Conservation (phyloP, 176 grass and related monocot species). For the Hyparrhenia diplandra region DNA sequence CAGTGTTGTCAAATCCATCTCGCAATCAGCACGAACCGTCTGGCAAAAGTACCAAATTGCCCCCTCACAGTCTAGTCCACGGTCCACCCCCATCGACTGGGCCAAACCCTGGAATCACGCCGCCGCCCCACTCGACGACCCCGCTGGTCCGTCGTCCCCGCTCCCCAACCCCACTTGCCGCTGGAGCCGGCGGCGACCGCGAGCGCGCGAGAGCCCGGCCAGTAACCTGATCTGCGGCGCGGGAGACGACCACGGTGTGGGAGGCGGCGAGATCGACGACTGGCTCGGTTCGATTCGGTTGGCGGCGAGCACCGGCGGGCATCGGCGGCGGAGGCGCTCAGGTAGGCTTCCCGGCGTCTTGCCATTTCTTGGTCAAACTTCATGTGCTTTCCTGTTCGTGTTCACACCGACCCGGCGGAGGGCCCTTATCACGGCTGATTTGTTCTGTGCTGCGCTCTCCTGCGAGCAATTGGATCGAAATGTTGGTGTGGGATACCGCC, state of each 20-base stretch:
- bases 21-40: not conserved
- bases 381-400: not conserved
- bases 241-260: not conserved
- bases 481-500: not conserved
- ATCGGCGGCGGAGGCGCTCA: not conserved
- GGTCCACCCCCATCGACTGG: not conserved
- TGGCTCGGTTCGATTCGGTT: not conserved
- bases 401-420: not conserved
- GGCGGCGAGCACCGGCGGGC: slow-evolving; percentile 3
- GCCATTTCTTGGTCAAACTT: not conserved
- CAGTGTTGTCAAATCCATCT: not conserved
- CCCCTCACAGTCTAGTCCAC: slow-evolving; percentile 18
- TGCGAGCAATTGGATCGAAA: not conserved
- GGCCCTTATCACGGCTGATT: not conserved
- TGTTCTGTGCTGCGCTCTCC: not conserved
- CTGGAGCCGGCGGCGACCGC: not conserved
- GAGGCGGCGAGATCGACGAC: slow-evolving; percentile 18
- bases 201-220: not conserved
- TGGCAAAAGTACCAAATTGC: slow-evolving; percentile 1
- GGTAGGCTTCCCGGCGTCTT: not conserved
- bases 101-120: slow-evolving; percentile 16
- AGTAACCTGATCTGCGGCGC: not conserved
- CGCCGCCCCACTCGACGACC: not conserved
- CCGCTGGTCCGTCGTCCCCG: not conserved
- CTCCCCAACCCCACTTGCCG: not conserved